phyloP scores from a whole-genome alignment of 2,329 filamentous ascomycete species.

The Fusarium pilosicola region DNA sequence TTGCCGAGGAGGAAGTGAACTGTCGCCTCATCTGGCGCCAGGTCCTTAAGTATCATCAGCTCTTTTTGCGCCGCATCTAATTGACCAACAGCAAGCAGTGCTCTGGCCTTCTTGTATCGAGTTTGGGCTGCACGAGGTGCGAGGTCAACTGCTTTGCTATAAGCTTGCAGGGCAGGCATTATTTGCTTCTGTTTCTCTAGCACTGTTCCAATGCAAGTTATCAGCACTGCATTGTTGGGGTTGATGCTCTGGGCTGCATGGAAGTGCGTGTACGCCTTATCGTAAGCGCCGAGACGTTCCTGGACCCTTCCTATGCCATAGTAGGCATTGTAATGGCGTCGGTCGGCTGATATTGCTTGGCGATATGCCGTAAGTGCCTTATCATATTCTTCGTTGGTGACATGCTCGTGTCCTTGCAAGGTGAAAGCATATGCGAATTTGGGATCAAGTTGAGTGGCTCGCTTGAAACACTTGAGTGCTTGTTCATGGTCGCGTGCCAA shows the following conservation, averaged over 20 bases:
- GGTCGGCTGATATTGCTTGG: slow-evolving; percentile 84
- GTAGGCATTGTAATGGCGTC: slow-evolving; percentile 97
- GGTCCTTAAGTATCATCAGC: slow-evolving; percentile 86
- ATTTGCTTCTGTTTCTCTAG: slow-evolving; percentile 89
- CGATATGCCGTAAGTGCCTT: slow-evolving; percentile 91
- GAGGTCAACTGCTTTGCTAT: slow-evolving; percentile 82
- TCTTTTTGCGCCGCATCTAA: slow-evolving; percentile 81
- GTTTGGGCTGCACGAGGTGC: slow-evolving; percentile 84
- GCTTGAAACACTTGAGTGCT: slow-evolving; percentile 92
- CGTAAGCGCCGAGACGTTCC: slow-evolving; percentile 89
- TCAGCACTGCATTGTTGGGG: slow-evolving; percentile 89
- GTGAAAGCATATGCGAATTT: slow-evolving; percentile 97
- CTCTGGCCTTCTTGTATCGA: slow-evolving; percentile 91
- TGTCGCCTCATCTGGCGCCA: slow-evolving; percentile 93
- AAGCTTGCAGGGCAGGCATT: slow-evolving; percentile 80
- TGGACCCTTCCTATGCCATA: slow-evolving; percentile 88
- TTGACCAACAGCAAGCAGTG: slow-evolving; percentile 79
- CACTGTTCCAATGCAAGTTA: slow-evolving; percentile 91
- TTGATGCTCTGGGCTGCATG: slow-evolving; percentile 89
- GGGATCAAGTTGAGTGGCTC: slow-evolving; percentile 89
- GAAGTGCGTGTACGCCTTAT: slow-evolving; percentile 92
- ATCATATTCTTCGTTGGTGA: slow-evolving; percentile 96
- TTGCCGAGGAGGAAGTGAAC: slow-evolving; percentile 95
- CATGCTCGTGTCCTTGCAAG: slow-evolving; percentile 93
- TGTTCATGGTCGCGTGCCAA: slow-evolving; percentile 93